phyloP scores from a whole-genome alignment of 2,329 filamentous ascomycete species.

The Botrytis fabae region DNA sequence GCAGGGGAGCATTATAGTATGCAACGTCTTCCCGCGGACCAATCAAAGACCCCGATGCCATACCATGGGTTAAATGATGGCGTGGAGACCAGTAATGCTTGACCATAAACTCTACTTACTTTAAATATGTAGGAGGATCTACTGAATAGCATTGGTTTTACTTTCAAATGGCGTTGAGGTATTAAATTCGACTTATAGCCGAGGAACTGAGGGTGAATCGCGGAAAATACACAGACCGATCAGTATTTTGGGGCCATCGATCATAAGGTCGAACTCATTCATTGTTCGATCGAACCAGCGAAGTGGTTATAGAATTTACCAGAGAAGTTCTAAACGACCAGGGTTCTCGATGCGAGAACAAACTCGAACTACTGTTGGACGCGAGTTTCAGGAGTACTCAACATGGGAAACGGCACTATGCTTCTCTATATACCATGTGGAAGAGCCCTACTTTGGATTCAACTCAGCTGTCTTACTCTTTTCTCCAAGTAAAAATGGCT shows the following conservation, averaged over 20 bases:
- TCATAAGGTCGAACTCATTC: neutral
- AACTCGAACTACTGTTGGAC: no score
- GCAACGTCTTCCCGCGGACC: neutral
- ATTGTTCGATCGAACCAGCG: neutral
- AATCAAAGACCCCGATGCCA: neutral
- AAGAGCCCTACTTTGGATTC: neutral
- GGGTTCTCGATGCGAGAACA: no score
- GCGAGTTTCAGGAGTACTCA: neutral
- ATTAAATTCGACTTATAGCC: neutral
- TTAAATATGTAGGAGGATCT: neutral
- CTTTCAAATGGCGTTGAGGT: neutral
- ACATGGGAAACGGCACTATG: neutral
- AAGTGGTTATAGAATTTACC: neutral
- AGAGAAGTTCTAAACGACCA: neutral
- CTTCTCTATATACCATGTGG: neutral
- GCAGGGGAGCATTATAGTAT: neutral
- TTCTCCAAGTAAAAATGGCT: neutral
- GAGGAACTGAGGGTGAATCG: neutral
- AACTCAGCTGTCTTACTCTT: neutral
- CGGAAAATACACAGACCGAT: neutral
- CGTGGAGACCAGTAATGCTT: neutral
- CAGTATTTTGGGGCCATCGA: neutral
- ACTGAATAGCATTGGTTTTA: neutral
- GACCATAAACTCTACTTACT: neutral
- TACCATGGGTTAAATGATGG: neutral